These are phyloP conservation scores for Microdochium nivale DNA, from an alignment of 2,329 filamentous ascomycete species.

Conservation along the genomic window DNA sequence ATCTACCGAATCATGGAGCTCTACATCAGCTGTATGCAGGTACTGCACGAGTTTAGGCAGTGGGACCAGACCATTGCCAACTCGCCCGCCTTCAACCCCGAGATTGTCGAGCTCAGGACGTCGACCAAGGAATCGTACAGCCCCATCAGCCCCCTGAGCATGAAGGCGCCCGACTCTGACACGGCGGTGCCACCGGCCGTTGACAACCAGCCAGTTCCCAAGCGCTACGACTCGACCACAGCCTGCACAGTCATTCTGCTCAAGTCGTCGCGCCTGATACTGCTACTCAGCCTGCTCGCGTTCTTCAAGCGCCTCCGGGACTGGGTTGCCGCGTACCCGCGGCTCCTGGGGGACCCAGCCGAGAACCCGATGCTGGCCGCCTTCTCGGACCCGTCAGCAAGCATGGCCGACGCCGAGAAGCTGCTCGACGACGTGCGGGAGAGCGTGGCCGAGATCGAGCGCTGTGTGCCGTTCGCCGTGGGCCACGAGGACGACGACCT, in stretches of 20 bases:
- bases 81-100: neutral
- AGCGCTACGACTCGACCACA: constrained; percentile 9
- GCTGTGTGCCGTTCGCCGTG: constrained; percentile 20
- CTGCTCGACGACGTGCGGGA: constrained; percentile 10
- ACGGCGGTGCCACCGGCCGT: neutral
- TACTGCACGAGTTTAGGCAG: neutral
- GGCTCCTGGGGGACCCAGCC: neutral
- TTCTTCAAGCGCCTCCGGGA: constrained; percentile 9
- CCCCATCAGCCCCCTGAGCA: neutral
- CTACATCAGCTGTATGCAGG: neutral
- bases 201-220: neutral
- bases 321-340: neutral
- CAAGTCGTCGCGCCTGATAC: constrained; percentile 19
- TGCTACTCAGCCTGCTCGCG: constrained; percentile 18
- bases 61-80: neutral
- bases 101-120: neutral
- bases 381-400: constrained; percentile 1
- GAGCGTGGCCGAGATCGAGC: constrained; percentile 21
- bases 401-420: constrained; percentile 1
- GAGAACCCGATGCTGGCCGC: neutral
- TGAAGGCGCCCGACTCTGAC: neutral
- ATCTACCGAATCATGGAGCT: neutral
- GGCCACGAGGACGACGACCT: constrained; percentile 14
- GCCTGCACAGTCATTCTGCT: constrained; percentile 23
- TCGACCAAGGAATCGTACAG: neutral